These are phyloP conservation scores for Candida nitratophila DNA, from an alignment of 805 yeast genomes.

Conservation along the genomic window DNA sequence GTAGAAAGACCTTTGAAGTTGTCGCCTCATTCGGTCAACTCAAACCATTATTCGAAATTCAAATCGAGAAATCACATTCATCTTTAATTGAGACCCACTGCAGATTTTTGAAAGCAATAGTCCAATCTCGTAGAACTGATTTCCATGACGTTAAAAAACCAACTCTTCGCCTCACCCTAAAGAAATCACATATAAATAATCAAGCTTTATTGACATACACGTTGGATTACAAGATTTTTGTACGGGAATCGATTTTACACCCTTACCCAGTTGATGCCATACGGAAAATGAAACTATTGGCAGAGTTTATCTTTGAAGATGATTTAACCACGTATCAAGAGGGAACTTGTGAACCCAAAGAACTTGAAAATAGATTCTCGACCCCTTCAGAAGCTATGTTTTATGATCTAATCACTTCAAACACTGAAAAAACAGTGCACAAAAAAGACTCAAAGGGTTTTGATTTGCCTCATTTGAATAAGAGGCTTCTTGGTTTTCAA, in stretches of 20 bases:
- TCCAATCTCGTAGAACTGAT: background rate
- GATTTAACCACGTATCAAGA: conserved; percentile 17
- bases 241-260: conserved; percentile 13
- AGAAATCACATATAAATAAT: background rate
- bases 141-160: background rate
- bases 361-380: background rate
- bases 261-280: conserved; percentile 12
- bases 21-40: background rate
- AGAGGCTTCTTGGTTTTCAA: conserved; percentile 36
- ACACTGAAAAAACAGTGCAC: conserved; percentile 26
- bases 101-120: background rate
- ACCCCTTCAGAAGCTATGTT: conserved; percentile 29
- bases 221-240: conserved; percentile 1
- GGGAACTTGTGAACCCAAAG: background rate
- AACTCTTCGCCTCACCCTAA: background rate
- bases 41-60: background rate
- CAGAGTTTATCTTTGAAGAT: conserved; percentile 7
- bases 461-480: conserved; percentile 12
- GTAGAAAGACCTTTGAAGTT: background rate
- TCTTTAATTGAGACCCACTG: background rate
- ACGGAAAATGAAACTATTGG: conserved; percentile 9
- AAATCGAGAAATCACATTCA: background rate
- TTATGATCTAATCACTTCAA: conserved; percentile 41
- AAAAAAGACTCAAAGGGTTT: conserved; percentile 4
- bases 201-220: background rate